Base-by-base conservation (phyloP, 805 yeast species). In the Dipodascus geniculatus region DNA sequence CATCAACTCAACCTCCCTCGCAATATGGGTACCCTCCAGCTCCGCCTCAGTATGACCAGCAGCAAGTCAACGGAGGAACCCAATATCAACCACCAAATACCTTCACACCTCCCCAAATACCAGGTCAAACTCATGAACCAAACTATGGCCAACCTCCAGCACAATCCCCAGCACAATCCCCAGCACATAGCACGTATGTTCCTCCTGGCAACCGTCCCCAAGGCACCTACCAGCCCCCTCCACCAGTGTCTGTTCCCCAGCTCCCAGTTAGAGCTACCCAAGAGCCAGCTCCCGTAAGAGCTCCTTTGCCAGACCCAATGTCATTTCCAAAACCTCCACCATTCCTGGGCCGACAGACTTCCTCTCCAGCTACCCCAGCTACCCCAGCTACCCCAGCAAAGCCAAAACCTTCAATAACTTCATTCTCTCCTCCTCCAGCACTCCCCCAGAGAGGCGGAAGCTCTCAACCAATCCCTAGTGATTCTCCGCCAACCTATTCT, bases 251-350 rank as follows among this genome's bases (percentile, higher is more conserved):
- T 6, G 44, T 38, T 38, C 44, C 44, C 19, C 6, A 16, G 8
- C 44, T 38, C 14, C 49, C 51, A 22, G 17, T 16, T 28, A 52
- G 47, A 23, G 42, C 48, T 35, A 17, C 51, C 17, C 33, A 31
- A 16, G 19, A 42, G 35, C 28, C 53, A 16, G 38, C 35, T 6
- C 55, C 58, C 6, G 49, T 53, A 48, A 54, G 53, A 44, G 54
- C 60, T 6, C 58, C 61, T 0, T 38, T 60, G 22, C 61, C 61
- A 1, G 64, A 62, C 35, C 62, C 65, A 3, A 50, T 31, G 22
- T 50, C 61, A 16, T 61, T 61, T 49, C 57, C 61, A 2, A 61
- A 62, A 1, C 64, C 59, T 22, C 58, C 58, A 2, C 33, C 50
- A 4, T 48, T 51, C n/a, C 19, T 23, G 2, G 49, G 53, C 14